Evolutionary conservation across 169 alveolate species (phyloP).

Genomic region (Plasmodium fragile): DNA sequence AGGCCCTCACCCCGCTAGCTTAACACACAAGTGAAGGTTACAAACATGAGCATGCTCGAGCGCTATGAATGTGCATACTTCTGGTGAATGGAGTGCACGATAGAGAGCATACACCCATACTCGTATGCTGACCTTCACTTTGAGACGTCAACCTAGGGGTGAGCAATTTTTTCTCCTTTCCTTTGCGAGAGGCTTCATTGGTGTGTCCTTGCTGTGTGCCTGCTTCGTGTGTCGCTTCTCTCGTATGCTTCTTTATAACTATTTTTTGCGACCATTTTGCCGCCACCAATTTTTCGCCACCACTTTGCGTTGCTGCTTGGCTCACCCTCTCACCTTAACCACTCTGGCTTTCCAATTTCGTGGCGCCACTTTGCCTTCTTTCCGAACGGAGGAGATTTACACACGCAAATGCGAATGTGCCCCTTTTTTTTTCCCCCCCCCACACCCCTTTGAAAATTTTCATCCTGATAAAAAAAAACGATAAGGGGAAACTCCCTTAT

Average conservation of each 20-base stretch:
- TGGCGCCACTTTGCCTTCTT: background rate
- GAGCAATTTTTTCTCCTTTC: background rate
- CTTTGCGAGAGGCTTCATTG: background rate
- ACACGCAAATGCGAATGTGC: background rate
- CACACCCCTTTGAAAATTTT: background rate
- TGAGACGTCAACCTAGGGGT: background rate
- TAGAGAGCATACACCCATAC: background rate
- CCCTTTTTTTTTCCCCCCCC: background rate
- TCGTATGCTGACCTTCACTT: background rate
- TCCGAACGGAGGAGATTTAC: conserved; percentile 3
- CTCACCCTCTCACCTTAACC: background rate
- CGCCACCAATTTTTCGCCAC: background rate
- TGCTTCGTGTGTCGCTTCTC: background rate
- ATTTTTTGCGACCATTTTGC: background rate
- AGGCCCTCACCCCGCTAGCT: background rate
- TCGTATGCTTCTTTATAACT: background rate
- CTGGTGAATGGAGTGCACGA: background rate
- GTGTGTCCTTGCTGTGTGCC: background rate
- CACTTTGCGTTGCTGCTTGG: background rate
- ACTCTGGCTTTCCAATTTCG: background rate
- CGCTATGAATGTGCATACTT: background rate
- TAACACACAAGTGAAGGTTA: background rate
- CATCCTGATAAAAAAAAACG: background rate
- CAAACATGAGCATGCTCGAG: background rate
- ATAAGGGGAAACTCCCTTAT: background rate